phyloP scores from a whole-genome alignment of 2,329 filamentous ascomycete genomes.

The Epichloe coenophiala region DNA sequence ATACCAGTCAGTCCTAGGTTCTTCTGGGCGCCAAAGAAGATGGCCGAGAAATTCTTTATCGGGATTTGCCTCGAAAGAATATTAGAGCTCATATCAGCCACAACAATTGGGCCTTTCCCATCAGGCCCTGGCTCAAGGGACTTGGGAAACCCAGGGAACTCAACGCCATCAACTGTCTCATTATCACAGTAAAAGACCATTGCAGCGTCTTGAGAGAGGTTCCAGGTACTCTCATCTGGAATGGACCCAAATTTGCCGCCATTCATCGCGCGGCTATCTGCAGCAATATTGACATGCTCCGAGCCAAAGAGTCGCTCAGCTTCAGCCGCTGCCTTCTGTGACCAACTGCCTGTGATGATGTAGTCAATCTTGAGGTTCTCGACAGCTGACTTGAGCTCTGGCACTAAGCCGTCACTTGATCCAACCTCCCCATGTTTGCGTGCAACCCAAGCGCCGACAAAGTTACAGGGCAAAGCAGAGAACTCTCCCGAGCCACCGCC shows the following conservation, averaged over 20 bases:
- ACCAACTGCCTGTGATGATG: conserved; percentile 74
- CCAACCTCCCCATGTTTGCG: conserved; percentile 46
- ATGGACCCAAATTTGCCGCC: conserved; percentile 79
- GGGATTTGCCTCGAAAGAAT: conserved; percentile 73
- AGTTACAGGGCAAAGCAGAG: conserved; percentile 69
- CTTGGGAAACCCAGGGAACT: conserved; percentile 65
- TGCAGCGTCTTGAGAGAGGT: conserved; percentile 51
- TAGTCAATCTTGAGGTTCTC: conserved; percentile 74
- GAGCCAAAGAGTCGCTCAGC: conserved; percentile 63
- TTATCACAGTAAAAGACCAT: conserved; percentile 89
- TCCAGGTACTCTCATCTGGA: conserved; percentile 65
- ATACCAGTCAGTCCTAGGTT: conserved; percentile 80
- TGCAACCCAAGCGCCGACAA: conserved; percentile 72
- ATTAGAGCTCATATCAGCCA: conserved; percentile 90
- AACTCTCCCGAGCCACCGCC: conserved; percentile 78
- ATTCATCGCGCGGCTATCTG: conserved; percentile 52
- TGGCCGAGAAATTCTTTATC: conserved; percentile 62
- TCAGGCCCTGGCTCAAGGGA: conserved; percentile 42
- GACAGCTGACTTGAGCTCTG: conserved; percentile 44
- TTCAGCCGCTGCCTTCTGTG: conserved; percentile 77
- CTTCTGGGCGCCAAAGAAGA: conserved; percentile 93
- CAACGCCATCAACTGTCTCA: conserved; percentile 87
- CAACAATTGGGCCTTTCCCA: conserved; percentile 59
- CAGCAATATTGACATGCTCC: conserved; percentile 66
- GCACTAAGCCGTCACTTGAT: conserved; percentile 9